Conservation (phyloP, 495 filamentous ascomycete species). For the Cercophora scortea region DNA sequence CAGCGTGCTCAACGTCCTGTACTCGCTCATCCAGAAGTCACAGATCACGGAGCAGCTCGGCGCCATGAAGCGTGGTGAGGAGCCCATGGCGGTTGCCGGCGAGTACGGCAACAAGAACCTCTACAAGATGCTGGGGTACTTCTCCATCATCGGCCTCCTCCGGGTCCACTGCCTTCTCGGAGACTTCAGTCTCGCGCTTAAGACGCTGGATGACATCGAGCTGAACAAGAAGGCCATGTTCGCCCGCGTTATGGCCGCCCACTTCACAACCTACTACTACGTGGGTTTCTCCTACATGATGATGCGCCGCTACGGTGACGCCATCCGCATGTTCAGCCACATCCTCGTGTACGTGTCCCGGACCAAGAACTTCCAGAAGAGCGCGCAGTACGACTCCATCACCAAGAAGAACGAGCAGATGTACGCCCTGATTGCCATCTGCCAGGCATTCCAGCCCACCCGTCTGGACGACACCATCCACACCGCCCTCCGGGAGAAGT, state of each 20-base stretch:
- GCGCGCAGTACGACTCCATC: constrained; percentile 92
- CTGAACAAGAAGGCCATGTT: constrained; percentile 99
- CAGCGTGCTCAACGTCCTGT: constrained; percentile 97
- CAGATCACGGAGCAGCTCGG: constrained; percentile 95
- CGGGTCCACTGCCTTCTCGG: constrained; percentile 94
- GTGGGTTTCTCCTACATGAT: constrained; percentile 99
- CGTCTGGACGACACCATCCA: constrained; percentile 98
- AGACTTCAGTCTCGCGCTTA: constrained; percentile 95
- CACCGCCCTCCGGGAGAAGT: constrained; percentile 95
- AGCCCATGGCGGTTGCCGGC: constrained; percentile 74
- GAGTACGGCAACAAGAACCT: constrained; percentile 89
- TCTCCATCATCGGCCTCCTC: constrained; percentile 94
- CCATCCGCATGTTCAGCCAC: constrained; percentile 99
- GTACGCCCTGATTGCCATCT: constrained; percentile 98
- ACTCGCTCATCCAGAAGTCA: constrained; percentile 95
- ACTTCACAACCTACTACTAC: constrained; percentile 99
- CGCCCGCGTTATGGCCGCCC: constrained; percentile 96
- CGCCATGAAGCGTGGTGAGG: constrained; percentile 89
- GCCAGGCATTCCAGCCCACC: constrained; percentile 93
- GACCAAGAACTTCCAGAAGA: constrained; percentile 99
- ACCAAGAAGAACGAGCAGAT: constrained; percentile 99
- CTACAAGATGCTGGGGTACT: constrained; percentile 98
- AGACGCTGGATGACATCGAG: constrained; percentile 98
- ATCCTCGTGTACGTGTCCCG: constrained; percentile 98
- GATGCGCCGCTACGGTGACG: constrained; percentile 98